Percentiles rank a stretch among this genome's conserved stretches.
Evolutionary conservation across 2,329 filamentous ascomycete species (phyloP).

Genomic region (Aspergillus sp.): DNA sequence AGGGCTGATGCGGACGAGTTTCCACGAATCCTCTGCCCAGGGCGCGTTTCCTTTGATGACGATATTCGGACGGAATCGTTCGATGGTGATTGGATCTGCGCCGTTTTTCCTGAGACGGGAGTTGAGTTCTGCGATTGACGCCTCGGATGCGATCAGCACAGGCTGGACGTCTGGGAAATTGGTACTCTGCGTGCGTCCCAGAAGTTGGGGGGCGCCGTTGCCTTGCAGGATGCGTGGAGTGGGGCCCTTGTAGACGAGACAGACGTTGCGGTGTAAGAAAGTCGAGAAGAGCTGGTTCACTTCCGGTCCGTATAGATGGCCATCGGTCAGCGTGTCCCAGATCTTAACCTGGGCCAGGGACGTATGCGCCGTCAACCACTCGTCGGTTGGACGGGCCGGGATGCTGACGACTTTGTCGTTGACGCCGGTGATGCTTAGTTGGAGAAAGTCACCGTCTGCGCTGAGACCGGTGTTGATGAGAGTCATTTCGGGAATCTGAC

Average conservation of each 20-base stretch:
- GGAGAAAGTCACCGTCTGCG: conserved; percentile 41
- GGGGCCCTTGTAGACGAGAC: conserved; percentile 59
- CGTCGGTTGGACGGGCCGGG: conserved; percentile 49
- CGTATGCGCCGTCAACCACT: conserved; percentile 54
- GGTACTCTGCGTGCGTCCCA: conserved; percentile 51
- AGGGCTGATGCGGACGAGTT: conserved; percentile 42
- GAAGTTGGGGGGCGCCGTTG: conserved; percentile 49
- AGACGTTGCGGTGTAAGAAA: conserved; percentile 53
- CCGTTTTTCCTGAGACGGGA: conserved; percentile 40
- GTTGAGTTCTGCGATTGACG: conserved; percentile 57
- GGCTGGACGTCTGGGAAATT: conserved; percentile 60
- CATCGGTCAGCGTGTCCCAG: conserved; percentile 57
- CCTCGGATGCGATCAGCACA: conserved; percentile 52
- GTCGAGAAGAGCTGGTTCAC: conserved; percentile 52
- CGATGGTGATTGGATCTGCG: conserved; percentile 50
- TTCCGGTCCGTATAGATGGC: conserved; percentile 47
- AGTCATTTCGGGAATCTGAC: conserved; percentile 58
- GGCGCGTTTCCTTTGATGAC: conserved; percentile 52
- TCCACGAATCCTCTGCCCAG: conserved; percentile 63
- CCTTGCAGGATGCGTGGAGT: conserved; percentile 50
- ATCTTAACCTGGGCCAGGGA: conserved; percentile 48
- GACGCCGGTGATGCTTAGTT: conserved; percentile 42
- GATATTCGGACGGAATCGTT: conserved; percentile 62
- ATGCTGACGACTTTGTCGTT: conserved; percentile 43
- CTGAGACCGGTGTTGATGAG: conserved; percentile 54